Evolutionary conservation across 1,284 basidiomycete species (phyloP).

Genomic region (Athelia sp.): DNA sequence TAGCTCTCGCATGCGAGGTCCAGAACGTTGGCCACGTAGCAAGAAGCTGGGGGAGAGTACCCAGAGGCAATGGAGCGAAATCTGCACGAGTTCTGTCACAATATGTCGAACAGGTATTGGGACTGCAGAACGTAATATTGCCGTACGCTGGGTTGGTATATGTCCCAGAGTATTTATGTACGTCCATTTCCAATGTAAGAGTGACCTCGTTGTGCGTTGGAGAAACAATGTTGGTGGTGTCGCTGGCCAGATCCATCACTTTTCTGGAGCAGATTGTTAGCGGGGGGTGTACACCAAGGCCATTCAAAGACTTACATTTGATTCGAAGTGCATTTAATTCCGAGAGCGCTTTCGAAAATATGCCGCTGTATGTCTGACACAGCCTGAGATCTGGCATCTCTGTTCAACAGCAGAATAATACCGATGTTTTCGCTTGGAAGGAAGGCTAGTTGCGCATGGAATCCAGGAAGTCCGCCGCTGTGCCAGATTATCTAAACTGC

Average conservation of each 20-base stretch:
- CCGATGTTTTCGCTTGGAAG: conserved; percentile 24
- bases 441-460: conserved; percentile 18
- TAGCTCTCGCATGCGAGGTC: conserved; percentile 22
- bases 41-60: conserved; percentile 14
- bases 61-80: conserved; percentile 20
- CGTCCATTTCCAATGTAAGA: background rate
- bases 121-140: conserved; percentile 27
- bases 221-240: too few relatives aligned
- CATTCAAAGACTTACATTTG: background rate
- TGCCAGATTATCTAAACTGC: conserved; percentile 22
- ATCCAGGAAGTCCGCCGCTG: conserved; percentile 22
- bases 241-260: too few relatives aligned
- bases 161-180: conserved; percentile 25
- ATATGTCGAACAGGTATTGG: conserved; percentile 18
- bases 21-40: conserved; percentile 22
- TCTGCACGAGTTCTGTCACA: conserved; percentile 17
- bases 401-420: conserved; percentile 24
- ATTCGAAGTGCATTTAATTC: conserved; percentile 2
- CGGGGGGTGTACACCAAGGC: background rate
- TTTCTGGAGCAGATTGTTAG: background rate
- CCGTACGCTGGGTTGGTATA: conserved; percentile 31
- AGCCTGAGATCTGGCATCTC: conserved; percentile 6
- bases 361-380: conserved; percentile 9
- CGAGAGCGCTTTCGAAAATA: conserved; percentile 15
- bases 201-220: too few relatives aligned